Percentiles rank a stretch among this genome's conserved stretches.
phyloP scores from a whole-genome alignment of 768 basidiomycete genomes.

The Rhizopogon vesiculosus region DNA sequence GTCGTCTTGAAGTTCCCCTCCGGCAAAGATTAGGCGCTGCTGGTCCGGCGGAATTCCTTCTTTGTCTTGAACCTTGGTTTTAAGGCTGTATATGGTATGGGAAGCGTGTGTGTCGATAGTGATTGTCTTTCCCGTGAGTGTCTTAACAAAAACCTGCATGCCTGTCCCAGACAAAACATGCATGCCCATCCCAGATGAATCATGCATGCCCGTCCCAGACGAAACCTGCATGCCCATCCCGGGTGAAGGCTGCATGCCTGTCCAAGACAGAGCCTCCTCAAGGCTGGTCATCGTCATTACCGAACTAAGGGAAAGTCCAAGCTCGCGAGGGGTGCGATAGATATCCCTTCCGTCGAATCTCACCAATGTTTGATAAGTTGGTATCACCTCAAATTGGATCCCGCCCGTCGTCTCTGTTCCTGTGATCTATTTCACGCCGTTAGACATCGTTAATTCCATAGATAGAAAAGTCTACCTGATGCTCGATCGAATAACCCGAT shows the following conservation, averaged over 20 bases:
- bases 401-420: slow-evolving; percentile 7
- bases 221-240: background rate
- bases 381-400: slow-evolving; percentile 5
- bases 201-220: no score
- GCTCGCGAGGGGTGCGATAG: slow-evolving; percentile 1
- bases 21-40: slow-evolving; percentile 76
- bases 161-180: slow-evolving; percentile 33
- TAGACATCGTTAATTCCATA: background rate
- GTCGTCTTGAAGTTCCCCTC: slow-evolving; percentile 42
- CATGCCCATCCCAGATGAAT: no score
- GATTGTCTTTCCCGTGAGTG: slow-evolving; percentile 77
- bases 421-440: background rate
- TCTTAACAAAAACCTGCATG: slow-evolving; percentile 84
- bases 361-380: background rate
- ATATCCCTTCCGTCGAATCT: background rate
- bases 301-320: background rate
- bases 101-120: slow-evolving; percentile 80
- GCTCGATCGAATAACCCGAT: slow-evolving; percentile 6
- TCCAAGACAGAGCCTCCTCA: no score
- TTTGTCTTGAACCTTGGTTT: slow-evolving; percentile 87
- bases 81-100: slow-evolving; percentile 70
- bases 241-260: no score
- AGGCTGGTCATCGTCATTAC: background rate
- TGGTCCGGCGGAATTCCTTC: slow-evolving; percentile 94
- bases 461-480: background rate